A percentile compares a stretch with the other conserved stretches of the same genome.
phyloP scores from a whole-genome alignment of 148 eudicot species.

The Polygonum aviculare region DNA sequence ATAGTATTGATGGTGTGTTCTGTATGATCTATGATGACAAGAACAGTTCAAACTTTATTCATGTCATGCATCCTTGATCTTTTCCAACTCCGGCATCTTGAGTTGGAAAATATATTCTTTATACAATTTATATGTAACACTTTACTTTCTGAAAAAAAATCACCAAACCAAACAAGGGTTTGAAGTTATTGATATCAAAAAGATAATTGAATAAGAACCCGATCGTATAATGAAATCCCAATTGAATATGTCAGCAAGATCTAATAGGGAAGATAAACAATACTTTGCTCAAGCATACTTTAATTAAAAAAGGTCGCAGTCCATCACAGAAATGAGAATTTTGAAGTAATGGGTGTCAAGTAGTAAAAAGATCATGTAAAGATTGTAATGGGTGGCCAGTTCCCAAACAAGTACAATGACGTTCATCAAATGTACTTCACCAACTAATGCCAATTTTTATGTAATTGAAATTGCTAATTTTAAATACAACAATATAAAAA shows the following conservation, averaged over 20 bases:
- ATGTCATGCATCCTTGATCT: not conserved
- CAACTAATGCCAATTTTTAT: not conserved
- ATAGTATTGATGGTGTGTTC: not conserved
- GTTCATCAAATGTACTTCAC: not conserved
- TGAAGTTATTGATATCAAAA: too few species aligned
- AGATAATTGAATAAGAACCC: too few species aligned
- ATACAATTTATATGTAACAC: too few species aligned
- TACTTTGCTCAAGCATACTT: not conserved
- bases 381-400: not conserved
- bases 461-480: not conserved
- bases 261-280: not conserved
- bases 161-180: too few species aligned
- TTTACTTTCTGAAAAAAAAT: too few species aligned
- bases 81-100: not conserved
- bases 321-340: not conserved
- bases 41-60: not conserved
- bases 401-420: not conserved
- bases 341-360: not conserved
- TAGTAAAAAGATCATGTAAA: not conserved
- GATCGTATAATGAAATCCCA: too few species aligned
- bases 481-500: not conserved
- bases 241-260: not conserved
- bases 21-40: not conserved
- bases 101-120: too few species aligned
- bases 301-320: not conserved